Evolutionary conservation across 805 yeast genomes (phyloP), one percentile per base, ranked within the genome.

Genomic region (Pichia cephalocereana): DNA sequence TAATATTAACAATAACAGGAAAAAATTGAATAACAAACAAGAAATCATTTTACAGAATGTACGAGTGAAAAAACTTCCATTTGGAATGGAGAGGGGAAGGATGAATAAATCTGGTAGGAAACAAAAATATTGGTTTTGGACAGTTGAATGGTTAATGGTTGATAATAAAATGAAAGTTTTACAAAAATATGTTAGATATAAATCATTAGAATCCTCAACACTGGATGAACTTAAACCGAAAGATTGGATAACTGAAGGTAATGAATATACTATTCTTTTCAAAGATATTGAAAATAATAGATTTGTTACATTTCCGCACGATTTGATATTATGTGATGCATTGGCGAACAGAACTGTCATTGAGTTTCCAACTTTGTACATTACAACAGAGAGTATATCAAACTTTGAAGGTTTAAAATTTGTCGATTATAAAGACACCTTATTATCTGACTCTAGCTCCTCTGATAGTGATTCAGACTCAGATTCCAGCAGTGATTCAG

Each of bases 331-430:
- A 14, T 41, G 38, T 28, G 76, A 74, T 26, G 69, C 70, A 1
- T 55, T 88, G n/a, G 66, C 68, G 49, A 79, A 79, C 36, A 71
- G 72, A 48, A 70, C 80, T 0, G 85, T 88, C 0, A 70, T 87
- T 36, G 96, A 88, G 60, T 88, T 76, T 54, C 96, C 96, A 0
- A 82, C 89, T 0, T 68, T 88, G 6, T 72, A 69, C 48, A 69
- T 83, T 1, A 49, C 37, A 34, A 34, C 37, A 15, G 37, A 34
- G 17, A 34, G 15, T 8, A 34, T n/a, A 9, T 44, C 11, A 38
- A 30, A 14, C 7, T 44, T 23, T 7, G 28, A 12, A 6, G 31
- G 6, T 9, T 9, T 14, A 12, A 39, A 34, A n/a, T 36, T 39
- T 15, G 36, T 34, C 4, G 8, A 34, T 8, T 26, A 27, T 12